These are phyloP conservation scores for Geotrichum siamense DNA, from an alignment of 1,139 yeast species.

Conservation along the genomic window DNA sequence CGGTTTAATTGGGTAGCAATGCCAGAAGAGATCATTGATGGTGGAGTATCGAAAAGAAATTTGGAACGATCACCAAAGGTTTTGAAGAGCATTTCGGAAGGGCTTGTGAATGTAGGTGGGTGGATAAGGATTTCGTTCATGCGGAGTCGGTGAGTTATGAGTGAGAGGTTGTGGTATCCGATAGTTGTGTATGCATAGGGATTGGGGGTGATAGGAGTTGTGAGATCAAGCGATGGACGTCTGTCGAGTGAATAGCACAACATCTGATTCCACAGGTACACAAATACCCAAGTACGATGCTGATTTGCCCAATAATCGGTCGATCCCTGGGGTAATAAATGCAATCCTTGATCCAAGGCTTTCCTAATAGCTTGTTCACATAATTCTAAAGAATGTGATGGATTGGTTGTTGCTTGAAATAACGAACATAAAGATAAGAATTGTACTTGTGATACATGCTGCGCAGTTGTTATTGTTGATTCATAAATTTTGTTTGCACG, in stretches of 20 bases:
- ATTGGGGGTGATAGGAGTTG: conserved; percentile 10
- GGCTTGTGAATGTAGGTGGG: not conserved
- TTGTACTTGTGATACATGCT: not conserved
- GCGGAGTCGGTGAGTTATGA: conserved; percentile 5
- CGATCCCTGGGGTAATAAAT: conserved; percentile 5
- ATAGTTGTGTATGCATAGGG: conserved; percentile 5
- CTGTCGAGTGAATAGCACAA: not conserved
- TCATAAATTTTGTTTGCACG: not conserved
- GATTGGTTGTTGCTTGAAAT: not conserved
- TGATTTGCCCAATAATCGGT: not conserved
- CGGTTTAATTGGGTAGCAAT: conserved; percentile 3
- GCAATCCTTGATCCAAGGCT: not conserved
- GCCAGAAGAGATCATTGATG: conserved; percentile 4
- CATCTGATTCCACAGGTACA: conserved; percentile 20
- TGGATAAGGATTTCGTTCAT: conserved; percentile 7
- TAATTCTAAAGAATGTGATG: not conserved
- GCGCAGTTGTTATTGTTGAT: not conserved
- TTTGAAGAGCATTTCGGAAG: not conserved
- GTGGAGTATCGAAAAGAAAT: conserved; percentile 3
- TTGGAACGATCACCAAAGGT: conserved; percentile 5
- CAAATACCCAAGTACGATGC: conserved; percentile 21
- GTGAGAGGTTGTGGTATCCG: not conserved
- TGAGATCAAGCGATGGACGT: conserved; percentile 7
- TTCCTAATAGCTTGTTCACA: not conserved
- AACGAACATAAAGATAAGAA: not conserved